These are phyloP conservation scores for Clohesyomyces aquaticus DNA, from an alignment of 495 filamentous ascomycete species.

Conservation along the genomic window DNA sequence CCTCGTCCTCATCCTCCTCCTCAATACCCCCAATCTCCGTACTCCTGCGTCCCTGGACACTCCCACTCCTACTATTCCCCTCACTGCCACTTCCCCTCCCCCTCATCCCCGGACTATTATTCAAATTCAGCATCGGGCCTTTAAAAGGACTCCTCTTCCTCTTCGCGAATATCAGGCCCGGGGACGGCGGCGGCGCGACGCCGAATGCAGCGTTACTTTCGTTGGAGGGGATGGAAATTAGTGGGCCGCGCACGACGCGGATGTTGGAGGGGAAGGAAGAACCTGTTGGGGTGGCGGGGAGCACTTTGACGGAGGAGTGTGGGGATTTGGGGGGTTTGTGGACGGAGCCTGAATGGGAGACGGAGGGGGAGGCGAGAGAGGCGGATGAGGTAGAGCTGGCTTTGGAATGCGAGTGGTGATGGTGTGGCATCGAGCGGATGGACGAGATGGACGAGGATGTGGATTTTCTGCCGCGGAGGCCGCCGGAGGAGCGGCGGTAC, in stretches of 20 bases:
- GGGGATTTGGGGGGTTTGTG: conserved; percentile 66
- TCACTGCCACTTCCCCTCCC: no score
- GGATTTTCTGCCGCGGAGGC: conserved; percentile 88
- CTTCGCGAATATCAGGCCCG: conserved; percentile 83
- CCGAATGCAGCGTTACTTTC: conserved; percentile 48
- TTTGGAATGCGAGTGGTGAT: conserved; percentile 91
- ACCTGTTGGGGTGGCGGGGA: conserved; percentile 85
- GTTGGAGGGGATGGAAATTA: no score
- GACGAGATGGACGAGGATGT: conserved; percentile 95
- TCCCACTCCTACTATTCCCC: conserved; percentile 55
- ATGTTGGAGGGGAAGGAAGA: conserved; percentile 84
- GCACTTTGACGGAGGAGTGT: conserved; percentile 81
- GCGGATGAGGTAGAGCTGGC: conserved; percentile 89
- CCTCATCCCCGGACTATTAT: conserved; percentile 33
- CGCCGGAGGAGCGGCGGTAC: conserved; percentile 72
- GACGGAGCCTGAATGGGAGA: conserved; percentile 48
- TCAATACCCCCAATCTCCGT: conserved; percentile 83
- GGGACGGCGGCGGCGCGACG: conserved; percentile 51
- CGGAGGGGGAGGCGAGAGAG: conserved; percentile 67
- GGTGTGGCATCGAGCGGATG: conserved; percentile 75
- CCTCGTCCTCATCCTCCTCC: conserved; percentile 66
- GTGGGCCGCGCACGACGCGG: conserved; percentile 68
- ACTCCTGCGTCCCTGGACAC: conserved; percentile 61
- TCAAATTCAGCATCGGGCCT: conserved; percentile 72
- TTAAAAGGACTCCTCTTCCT: conserved; percentile 88